Evolutionary conservation across 257 asterid species (phyloP).

Genomic region (Solanum stenotomum): DNA sequence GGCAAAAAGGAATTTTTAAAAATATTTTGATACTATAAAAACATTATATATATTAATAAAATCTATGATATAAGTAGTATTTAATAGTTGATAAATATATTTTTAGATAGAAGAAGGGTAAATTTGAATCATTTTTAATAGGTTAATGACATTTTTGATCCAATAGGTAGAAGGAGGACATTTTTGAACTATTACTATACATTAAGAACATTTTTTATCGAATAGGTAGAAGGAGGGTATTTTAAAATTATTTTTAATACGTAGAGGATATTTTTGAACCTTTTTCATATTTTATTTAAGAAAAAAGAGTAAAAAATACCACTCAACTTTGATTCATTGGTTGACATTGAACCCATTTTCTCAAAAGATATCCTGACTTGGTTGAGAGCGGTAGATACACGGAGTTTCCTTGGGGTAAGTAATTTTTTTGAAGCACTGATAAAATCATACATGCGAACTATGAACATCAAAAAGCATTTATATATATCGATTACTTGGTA

Average conservation of each 20-base stretch:
- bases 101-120: too few relatives aligned
- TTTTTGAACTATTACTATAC: not conserved
- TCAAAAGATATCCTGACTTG: not conserved
- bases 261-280: not conserved
- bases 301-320: not conserved
- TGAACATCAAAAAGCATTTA: not conserved
- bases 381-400: not conserved
- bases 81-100: too few relatives aligned
- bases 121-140: too few relatives aligned
- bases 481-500: not conserved
- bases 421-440: not conserved
- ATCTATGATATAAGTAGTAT: too few relatives aligned
- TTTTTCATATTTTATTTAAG: too few relatives aligned
- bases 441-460: too few relatives aligned
- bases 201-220: not conserved
- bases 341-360: not conserved
- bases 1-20: not conserved
- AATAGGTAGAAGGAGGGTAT: not conserved
- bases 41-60: too few relatives aligned
- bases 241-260: too few relatives aligned
- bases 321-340: not conserved
- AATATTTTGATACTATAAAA: not conserved
- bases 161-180: not conserved
- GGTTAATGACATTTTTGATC: not conserved
- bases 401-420: not conserved